Base-by-base conservation (phyloP, 148 eudicot genomes). In the Heliosperma pusillum region DNA sequence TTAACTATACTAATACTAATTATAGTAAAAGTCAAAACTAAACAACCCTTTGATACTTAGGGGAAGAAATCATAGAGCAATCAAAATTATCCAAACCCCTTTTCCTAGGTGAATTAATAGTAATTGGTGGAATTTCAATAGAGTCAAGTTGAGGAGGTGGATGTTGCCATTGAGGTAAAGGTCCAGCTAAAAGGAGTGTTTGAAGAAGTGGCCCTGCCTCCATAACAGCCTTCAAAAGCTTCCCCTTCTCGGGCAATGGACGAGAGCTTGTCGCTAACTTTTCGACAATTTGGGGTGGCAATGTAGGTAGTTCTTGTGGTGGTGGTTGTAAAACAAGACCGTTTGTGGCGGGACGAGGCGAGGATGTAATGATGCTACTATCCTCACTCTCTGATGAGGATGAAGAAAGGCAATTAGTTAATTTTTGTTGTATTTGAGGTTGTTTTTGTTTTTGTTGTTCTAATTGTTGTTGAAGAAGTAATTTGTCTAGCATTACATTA, bases 171-270 rank as follows among this genome's bases (percentile, higher is more conserved):
- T 86, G 90, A 8, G 97, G 97, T 7, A 93, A 88, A 13, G 91
- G 96, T 16, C 97, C 97, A 0, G 96, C 96, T 36, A 93, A 76
- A 1, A 93, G 82, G 19, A 93, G 90, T 1, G 93, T 93, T 56
- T 93, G 92, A 5, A 93, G 89, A 1, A 91, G 86, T 4, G 98
- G 98, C n/a, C 98, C 98, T 0, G 96, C 98, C 33, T 89, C 98
- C 86, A 89, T 87, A 25, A 93, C 92, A 12, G 96, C 96, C 73
- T 89, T 82, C 84, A 93, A 77, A 52, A 93, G 88, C 85, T 85
- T 85, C 42, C 98, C 96, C 26, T 90, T 88, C 55, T 90, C 93
- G 0, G 98, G 98, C 76, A 93, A 77, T 53, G 90, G 86, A 79
- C 79, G 88, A 47, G 21, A 36, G 12, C 68, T 83, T 2, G 27